Percentiles rank a stretch among this genome's conserved stretches.
Evolutionary conservation across 2,329 filamentous ascomycete genomes (phyloP).

Genomic region (Orbilia blumenaviensis): DNA sequence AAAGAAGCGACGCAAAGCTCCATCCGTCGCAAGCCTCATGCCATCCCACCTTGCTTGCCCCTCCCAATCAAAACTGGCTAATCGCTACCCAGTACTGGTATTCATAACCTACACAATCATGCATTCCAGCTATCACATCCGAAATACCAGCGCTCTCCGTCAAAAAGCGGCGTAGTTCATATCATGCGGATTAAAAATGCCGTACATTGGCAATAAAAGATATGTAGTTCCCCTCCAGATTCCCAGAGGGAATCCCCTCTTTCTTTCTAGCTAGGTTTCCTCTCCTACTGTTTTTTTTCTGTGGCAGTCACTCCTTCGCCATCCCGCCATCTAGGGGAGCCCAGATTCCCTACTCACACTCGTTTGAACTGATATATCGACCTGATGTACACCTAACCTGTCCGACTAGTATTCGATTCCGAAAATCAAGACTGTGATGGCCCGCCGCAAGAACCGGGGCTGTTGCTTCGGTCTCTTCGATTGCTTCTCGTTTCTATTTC

Average conservation of each 20-base stretch:
- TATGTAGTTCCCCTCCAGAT: constrained; percentile 15
- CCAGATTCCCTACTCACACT: constrained; percentile 1
- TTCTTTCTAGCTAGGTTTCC: constrained; percentile 10
- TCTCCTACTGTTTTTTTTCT: background rate
- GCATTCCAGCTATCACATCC: constrained; percentile 12
- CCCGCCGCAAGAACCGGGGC: constrained; percentile 22
- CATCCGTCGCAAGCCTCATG: constrained; percentile 2
- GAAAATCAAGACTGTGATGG: constrained; percentile 16
- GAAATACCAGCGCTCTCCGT: constrained; percentile 4
- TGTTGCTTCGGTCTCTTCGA: constrained; percentile 42
- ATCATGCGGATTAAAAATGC: background rate
- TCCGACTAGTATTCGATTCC: background rate
- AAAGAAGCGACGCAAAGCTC: constrained; percentile 3
- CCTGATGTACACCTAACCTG: constrained; percentile 24
- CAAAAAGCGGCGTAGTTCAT: constrained; percentile 2
- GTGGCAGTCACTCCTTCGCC: constrained; percentile 33
- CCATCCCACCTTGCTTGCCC: constrained; percentile 5
- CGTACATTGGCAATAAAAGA: constrained; percentile 31
- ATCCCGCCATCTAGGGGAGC: constrained; percentile 2
- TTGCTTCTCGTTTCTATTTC: constrained; percentile 28
- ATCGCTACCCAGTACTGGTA: constrained; percentile 4
- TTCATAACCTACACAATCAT: background rate
- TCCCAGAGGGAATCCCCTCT: constrained; percentile 23
- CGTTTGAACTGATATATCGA: background rate
- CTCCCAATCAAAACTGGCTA: constrained; percentile 9